Percentiles rank a stretch among this genome's conserved stretches.
Evolutionary conservation across 139 green algal species (phyloP).

Genomic region (Haematococcus sp.): DNA sequence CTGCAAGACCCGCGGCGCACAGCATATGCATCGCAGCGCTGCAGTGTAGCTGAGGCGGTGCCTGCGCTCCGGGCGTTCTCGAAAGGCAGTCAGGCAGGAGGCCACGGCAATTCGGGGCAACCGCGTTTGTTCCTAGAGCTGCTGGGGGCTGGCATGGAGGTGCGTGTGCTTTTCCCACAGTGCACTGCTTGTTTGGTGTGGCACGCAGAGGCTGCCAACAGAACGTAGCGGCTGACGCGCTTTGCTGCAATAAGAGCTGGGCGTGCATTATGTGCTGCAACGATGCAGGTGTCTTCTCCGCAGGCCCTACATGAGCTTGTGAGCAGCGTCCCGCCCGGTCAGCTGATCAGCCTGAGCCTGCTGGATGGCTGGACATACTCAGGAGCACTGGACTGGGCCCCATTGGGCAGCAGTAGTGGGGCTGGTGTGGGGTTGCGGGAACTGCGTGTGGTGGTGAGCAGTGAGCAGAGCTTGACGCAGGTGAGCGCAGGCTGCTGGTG

Average conservation of each 20-base stretch:
- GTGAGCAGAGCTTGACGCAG: background rate
- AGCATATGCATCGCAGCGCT: background rate
- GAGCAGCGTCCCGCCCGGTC: background rate
- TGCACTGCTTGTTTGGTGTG: no score
- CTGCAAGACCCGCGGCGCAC: background rate
- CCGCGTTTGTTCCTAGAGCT: background rate
- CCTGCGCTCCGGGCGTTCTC: background rate
- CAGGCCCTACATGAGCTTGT: background rate
- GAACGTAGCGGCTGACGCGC: no score
- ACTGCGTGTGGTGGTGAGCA: background rate
- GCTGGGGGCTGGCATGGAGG: conserved; percentile 2
- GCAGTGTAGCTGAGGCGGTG: background rate
- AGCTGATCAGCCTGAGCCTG: background rate
- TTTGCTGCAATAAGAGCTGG: no score
- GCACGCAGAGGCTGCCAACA: no score
- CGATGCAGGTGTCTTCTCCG: background rate
- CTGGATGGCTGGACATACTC: conserved; percentile 5
- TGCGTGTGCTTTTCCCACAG: background rate
- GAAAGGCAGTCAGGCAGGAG: no score
- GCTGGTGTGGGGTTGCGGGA: background rate
- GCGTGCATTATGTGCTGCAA: no score
- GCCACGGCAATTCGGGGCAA: no score
- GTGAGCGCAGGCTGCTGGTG: no score
- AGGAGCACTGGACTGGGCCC: background rate
- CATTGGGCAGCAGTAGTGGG: background rate